Conservation (phyloP, 2,329 filamentous ascomycete genomes). For the Talaromyces sp. region DNA sequence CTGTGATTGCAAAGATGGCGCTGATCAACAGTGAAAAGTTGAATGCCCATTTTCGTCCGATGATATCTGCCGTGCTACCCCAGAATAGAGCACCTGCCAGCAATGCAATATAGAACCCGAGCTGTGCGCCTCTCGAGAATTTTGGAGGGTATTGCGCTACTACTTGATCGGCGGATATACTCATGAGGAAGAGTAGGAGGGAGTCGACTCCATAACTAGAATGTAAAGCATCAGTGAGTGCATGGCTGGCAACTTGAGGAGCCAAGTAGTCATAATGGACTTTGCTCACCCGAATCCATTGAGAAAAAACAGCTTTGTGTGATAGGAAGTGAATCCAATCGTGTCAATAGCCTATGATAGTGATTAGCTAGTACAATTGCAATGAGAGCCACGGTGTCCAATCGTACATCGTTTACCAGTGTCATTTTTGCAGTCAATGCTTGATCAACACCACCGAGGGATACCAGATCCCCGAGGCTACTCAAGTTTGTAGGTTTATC, state of each 20-base stretch:
- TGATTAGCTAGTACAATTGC: neutral
- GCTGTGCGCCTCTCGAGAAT: slow-evolving; percentile 14
- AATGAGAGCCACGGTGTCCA: too few relatives aligned
- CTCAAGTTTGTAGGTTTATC: neutral
- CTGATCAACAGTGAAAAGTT: slow-evolving; percentile 21
- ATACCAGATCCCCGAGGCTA: slow-evolving; percentile 7
- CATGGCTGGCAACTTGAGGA: too few relatives aligned
- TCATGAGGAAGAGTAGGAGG: slow-evolving; percentile 17
- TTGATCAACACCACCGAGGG: slow-evolving; percentile 51
- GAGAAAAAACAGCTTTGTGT: slow-evolving; percentile 62
- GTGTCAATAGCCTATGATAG: slow-evolving; percentile 50
- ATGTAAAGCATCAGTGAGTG: too few relatives aligned
- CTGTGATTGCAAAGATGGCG: slow-evolving; percentile 18
- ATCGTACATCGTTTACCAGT: slow-evolving; percentile 68
- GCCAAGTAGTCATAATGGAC: neutral
- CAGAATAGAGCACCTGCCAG: slow-evolving; percentile 18
- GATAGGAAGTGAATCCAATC: slow-evolving; percentile 57
- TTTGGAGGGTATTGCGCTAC: slow-evolving; percentile 16
- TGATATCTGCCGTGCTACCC: slow-evolving; percentile 19
- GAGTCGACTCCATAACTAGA: slow-evolving; percentile 20
- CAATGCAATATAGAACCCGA: slow-evolving; percentile 19
- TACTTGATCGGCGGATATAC: slow-evolving; percentile 19
- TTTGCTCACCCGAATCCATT: slow-evolving; percentile 60
- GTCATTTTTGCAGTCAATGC: slow-evolving; percentile 69
- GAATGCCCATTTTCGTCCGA: slow-evolving; percentile 22